Evolutionary conservation across 768 basidiomycete species (phyloP), one percentile per base, ranked within the genome.

Genomic region (Trametes meyenii): DNA sequence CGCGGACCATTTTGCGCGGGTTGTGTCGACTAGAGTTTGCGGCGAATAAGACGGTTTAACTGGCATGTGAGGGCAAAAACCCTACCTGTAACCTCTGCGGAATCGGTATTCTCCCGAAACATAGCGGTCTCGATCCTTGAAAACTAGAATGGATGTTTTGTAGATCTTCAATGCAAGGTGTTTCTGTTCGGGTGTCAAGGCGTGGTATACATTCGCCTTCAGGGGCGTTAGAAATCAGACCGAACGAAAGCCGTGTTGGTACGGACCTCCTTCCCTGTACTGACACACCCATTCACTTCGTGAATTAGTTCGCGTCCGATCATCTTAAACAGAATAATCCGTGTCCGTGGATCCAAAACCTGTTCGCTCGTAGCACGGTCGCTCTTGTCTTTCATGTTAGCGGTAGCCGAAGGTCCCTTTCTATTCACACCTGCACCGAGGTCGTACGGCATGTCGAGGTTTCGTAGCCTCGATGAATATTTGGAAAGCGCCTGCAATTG

Each of bases 181-280:
- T 21, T 68, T 64, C 5, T 70, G 71, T 3, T 76, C 74, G 0
- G 83, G 79, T 0, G 83, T 79, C 38, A 90, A 71, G 1, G 95
- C 94, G 70, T 98, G 95, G 72, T 99, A 99, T 13, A 99, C 97
- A 68, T 98, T 98, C 10, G 96, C 96, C 94, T 96, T 67, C 21
- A 39, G 8, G 5, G 21, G 6, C 17, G 3, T 1, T 14, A 35
- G n/a, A 35, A 35, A 45, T 13, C 17, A 49, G 54, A 8, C 23
- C 6, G 17, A 23, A 24, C 10, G 4, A 4, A 26, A 24, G 35
- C 16, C 14, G 13, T n/a, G 42, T 13, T 3, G 29, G 2, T 8
- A 66, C 81, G 19, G 56, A 92, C 95, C 84, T 99, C 97, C 81
- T 99, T 99, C 29, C 97, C 97, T 0, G 97, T 98, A 69, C 92